A percentile compares a stretch with the other conserved stretches of the same genome.
phyloP scores from a whole-genome alignment of 352 stramenopile species.

The Nothophytophthora sp. region DNA sequence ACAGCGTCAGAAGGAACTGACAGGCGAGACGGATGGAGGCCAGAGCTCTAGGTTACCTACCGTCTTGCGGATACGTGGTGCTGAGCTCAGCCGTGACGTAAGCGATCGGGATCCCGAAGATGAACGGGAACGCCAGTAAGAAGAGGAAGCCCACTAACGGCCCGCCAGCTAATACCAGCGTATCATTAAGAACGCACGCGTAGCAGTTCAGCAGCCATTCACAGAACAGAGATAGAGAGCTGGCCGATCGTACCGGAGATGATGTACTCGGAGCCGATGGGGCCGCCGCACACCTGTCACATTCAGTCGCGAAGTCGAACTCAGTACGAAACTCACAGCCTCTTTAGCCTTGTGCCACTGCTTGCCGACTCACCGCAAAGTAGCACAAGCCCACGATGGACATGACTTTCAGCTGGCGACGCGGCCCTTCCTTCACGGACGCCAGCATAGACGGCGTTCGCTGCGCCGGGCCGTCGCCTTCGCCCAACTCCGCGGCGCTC shows the following conservation, averaged over 20 bases:
- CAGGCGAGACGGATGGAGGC: not conserved
- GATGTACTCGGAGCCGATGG: slow-evolving; percentile 45
- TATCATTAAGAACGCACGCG: not conserved
- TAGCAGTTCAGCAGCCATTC: too few relatives aligned
- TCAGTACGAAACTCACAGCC: not conserved
- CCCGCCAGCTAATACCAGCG: slow-evolving; percentile 30
- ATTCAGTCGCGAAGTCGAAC: slow-evolving; percentile 1
- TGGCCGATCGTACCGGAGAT: slow-evolving; percentile 40
- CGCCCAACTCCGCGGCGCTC: too few relatives aligned
- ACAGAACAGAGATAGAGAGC: too few relatives aligned
- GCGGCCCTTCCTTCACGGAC: slow-evolving; percentile 37
- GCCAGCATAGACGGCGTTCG: slow-evolving; percentile 27
- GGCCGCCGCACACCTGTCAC: slow-evolving; percentile 44
- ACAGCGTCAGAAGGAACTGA: not conserved
- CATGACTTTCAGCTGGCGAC: slow-evolving; percentile 41
- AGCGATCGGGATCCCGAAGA: slow-evolving; percentile 91
- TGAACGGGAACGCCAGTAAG: slow-evolving; percentile 85
- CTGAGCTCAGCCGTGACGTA: slow-evolving; percentile 93
- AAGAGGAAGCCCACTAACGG: slow-evolving; percentile 84
- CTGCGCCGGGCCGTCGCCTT: too few relatives aligned
- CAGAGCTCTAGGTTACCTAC: slow-evolving; percentile 13
- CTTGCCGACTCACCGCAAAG: slow-evolving; percentile 28
- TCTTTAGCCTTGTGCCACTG: too few relatives aligned
- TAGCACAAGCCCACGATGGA: slow-evolving; percentile 53
- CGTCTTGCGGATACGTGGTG: slow-evolving; percentile 84